Conservation (phyloP, 2,329 filamentous ascomycete genomes). For the Furcasterigmium sp. region DNA sequence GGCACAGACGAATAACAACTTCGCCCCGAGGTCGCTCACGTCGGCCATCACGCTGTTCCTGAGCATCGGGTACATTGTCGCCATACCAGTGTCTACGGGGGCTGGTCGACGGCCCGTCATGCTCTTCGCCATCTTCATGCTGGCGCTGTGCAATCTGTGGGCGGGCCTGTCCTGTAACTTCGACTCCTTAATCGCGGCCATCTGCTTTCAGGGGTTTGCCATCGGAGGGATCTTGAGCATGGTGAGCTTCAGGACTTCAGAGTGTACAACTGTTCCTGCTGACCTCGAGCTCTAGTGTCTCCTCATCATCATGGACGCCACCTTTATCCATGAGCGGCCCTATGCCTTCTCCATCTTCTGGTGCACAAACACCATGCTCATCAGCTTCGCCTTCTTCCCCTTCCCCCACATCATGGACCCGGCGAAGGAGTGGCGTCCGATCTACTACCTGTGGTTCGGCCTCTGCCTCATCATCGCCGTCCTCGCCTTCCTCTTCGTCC, state of each 20-base stretch:
- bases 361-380: conserved; percentile 19
- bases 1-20: neutral
- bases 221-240: conserved; percentile 23
- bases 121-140: conserved; percentile 18
- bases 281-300: conserved; percentile 6
- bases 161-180: conserved; percentile 20
- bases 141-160: conserved; percentile 12
- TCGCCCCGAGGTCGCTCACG: neutral
- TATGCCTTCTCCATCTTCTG: conserved; percentile 25
- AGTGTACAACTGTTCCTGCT: no score
- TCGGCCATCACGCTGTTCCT: neutral
- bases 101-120: conserved; percentile 27
- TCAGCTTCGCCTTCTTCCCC: conserved; percentile 20
- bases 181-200: conserved; percentile 18
- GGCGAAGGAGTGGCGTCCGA: conserved; percentile 20
- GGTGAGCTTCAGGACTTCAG: no score
- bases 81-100: conserved; percentile 23
- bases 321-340: conserved; percentile 31
- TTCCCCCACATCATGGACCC: conserved; percentile 16
- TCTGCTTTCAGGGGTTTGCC: conserved; percentile 25
- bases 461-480: conserved; percentile 18
- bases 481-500: conserved; percentile 22
- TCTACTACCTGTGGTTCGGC: conserved; percentile 24
- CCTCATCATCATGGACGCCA: conserved; percentile 29
- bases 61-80: neutral